Base-by-base conservation (phyloP, 805 yeast species). In the Sungouiella blattae region DNA sequence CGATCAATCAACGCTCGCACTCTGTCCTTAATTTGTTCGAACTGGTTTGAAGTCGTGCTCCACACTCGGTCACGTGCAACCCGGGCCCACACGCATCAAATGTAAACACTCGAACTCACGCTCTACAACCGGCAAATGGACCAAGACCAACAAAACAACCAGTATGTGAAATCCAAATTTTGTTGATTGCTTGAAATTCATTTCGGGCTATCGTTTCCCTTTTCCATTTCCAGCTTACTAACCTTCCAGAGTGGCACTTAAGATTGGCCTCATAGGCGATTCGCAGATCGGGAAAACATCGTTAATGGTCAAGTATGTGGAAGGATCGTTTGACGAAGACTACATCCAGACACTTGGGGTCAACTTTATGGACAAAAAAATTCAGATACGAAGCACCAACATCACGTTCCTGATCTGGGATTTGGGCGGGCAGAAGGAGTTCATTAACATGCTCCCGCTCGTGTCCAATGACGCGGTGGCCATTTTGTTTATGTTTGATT, bases 251-350 rank as follows among this genome's bases (percentile, higher is more conserved):
- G 84, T 81, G 18, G 78, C 86, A 1, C 64, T 91, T 31, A 93
- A 91, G 52, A 88, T 91, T 13, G 98, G 97, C 3, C 75, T 91
- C 30, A 78, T 91, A 32, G 98, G 98, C 5, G 98, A 91, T 60
- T 94, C 96, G 2, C 94, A 87, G 53, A 88, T 89, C 5, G 98
- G 98, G 4, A 91, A 91, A 55, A 91, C 98, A 0, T 87, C 97
- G 5, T 64, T 91, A 39, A 89, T 91, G 98, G 96, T 89, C 16
- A 88, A 91, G 55, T 91, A 89, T 56, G 96, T 91, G n/a, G 96
- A 91, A 54, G 94, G 94, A 36, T 78, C 85, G 22, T 91, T 85
- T 57, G 95, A 88, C 55, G 93, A 87, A 52, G 87, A 83, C 41
- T 91, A 91, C 55, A 87, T 89, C 32, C 96, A 88, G 59, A 91